These are phyloP conservation scores for Lolium rigidum DNA, from an alignment of 176 grass and related monocot genomes.

Conservation along the genomic window DNA sequence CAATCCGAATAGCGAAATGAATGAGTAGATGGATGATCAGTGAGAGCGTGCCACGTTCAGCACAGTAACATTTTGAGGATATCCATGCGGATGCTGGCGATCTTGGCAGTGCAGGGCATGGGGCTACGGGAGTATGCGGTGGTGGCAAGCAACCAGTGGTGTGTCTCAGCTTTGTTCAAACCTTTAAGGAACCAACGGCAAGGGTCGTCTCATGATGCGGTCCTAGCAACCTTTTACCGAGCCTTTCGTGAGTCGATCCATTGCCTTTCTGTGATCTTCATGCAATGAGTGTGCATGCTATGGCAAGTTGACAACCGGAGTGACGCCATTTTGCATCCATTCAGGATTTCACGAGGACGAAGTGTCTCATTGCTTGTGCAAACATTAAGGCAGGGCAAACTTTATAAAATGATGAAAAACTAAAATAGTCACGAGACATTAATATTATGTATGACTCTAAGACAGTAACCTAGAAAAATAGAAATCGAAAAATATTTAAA, in stretches of 20 bases:
- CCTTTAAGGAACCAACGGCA: background rate
- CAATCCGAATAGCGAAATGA: background rate
- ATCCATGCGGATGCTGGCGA: constrained; percentile 36
- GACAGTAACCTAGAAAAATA: no score
- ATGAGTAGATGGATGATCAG: background rate
- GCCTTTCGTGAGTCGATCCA: constrained; percentile 30
- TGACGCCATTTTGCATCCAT: constrained; percentile 29
- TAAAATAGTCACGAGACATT: no score
- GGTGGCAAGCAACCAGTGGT: constrained; percentile 28
- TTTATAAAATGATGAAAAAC: no score
- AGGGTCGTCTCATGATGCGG: constrained; percentile 19
- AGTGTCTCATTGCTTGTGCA: no score
- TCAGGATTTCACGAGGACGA: background rate
- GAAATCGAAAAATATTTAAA: no score
- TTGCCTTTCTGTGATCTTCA: constrained; percentile 34
- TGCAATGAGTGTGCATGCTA: constrained; percentile 33
- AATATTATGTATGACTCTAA: no score
- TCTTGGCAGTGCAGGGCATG: constrained; percentile 24
- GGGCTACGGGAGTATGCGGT: background rate
- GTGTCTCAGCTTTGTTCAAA: constrained; percentile 42
- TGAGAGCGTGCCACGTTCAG: no score
- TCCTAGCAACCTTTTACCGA: constrained; percentile 28
- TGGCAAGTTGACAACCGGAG: background rate
- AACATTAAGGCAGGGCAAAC: no score
- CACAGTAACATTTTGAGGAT: background rate